Conservation (phyloP, 1,139 yeast species). For the Sugiyamaella sp. region DNA sequence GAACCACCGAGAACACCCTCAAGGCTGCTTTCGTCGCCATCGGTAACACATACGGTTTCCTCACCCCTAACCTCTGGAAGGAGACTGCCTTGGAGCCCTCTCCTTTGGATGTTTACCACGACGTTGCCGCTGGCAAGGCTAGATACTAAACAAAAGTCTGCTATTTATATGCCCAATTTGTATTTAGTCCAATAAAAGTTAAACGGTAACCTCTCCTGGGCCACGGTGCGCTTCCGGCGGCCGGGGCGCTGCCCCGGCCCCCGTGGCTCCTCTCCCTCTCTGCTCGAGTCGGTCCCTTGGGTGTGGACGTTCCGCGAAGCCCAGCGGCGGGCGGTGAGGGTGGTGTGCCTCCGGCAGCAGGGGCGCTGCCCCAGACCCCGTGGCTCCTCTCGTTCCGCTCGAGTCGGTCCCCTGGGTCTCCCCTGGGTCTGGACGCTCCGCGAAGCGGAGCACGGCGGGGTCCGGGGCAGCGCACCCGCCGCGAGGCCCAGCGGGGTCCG, state of each 20-base stretch:
- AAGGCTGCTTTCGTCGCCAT: constrained; percentile 99
- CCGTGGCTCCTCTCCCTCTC: background rate
- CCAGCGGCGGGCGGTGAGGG: background rate
- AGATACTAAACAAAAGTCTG: constrained; percentile 27
- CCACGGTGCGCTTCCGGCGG: background rate
- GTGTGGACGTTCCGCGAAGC: background rate
- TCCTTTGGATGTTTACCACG: constrained; percentile 85
- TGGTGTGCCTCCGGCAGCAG: constrained; percentile 2
- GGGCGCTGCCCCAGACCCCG: background rate
- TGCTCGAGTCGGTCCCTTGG: background rate
- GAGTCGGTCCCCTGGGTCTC: no score
- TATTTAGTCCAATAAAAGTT: constrained; percentile 13
- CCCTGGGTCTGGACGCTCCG: background rate
- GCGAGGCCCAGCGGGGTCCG: no score
- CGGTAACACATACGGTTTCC: constrained; percentile 99
- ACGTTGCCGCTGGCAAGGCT: constrained; percentile 38
- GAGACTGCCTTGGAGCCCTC: constrained; percentile 82
- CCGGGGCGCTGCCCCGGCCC: background rate
- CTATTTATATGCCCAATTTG: constrained; percentile 12
- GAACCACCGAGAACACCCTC: constrained; percentile 99
- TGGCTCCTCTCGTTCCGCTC: background rate
- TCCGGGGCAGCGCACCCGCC: background rate
- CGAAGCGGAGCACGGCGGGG: background rate
- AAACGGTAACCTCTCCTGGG: background rate
- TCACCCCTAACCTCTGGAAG: constrained; percentile 99